Evolutionary conservation across 2,329 filamentous ascomycete genomes (phyloP), one percentile per base, ranked within the genome.

Genomic region (Ciborinia camelliae): DNA sequence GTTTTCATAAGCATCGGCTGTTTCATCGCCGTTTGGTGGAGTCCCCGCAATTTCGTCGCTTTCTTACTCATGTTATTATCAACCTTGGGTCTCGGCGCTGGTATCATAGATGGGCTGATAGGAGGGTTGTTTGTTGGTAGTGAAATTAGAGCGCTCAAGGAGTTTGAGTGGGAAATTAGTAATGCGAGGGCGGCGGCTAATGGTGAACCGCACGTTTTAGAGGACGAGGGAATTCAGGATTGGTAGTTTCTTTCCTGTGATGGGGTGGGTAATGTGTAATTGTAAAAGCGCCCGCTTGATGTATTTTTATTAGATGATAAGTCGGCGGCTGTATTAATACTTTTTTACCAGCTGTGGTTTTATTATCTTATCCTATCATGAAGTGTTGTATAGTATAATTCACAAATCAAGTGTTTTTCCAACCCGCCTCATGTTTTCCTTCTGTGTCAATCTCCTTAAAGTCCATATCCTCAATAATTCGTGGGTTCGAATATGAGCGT

Each of bases 151-250:
- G 88, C 90, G 4, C 79, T 99, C 63, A 88, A 86, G 72, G 95
- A 99, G 79, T 98, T 98, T 78, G 87, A 95, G 75, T 97, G 92
- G 90, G 95, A 99, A 77, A 88, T 98, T 32, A 80, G 80, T 59
- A 93, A 90, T 74, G 88, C 89, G 15, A 87, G 75, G 67, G 70
- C 68, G 4, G 69, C 68, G 15, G 75, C 75, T 30, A 71, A 70
- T 35, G 71, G 71, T 8, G 75, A 75, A 39, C 39, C 67, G 10
- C 67, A 70, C 59, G 60, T 35, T 26, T 23, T 59, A 3, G 30
- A 18, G 2, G 55, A 59, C 41, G 55, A 59, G 55, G 55, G 55
- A 0, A 59, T 59, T 20, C n/a, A 47, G 39, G 55, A 59, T 48
- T 59, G 55, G 41, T 59, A 59, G 55, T 26, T 32, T n/a, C 8